These are phyloP conservation scores for Pontederia crassipes DNA, from an alignment of 176 grass and related monocot genomes.

Conservation along the genomic window DNA sequence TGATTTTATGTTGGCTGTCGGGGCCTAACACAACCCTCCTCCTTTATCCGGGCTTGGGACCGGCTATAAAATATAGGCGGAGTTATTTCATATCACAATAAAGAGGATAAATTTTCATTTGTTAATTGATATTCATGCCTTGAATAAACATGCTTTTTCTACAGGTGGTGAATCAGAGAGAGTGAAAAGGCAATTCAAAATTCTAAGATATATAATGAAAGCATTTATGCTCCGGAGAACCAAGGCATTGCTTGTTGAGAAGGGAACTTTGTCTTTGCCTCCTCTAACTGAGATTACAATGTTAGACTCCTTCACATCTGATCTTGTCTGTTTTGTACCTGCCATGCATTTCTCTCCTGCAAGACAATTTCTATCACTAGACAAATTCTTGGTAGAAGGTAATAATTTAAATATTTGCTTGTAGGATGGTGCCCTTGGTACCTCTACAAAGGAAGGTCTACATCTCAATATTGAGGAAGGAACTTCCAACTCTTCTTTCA, in stretches of 20 bases:
- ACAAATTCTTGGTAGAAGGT: too few species aligned
- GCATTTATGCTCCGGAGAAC: slow-evolving; percentile 93
- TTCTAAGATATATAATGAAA: slow-evolving; percentile 67
- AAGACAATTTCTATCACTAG: not conserved
- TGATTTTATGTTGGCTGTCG: too few species aligned
- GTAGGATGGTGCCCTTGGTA: slow-evolving; percentile 71
- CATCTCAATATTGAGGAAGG: slow-evolving; percentile 70
- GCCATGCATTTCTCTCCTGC: slow-evolving; percentile 3
- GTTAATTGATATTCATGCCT: too few species aligned
- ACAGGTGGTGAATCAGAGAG: slow-evolving; percentile 47
- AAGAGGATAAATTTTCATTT: too few species aligned
- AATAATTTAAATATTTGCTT: not conserved
- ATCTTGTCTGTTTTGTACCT: slow-evolving; percentile 16
- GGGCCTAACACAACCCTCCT: too few species aligned
- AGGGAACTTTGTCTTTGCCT: slow-evolving; percentile 58
- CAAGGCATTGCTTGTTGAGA: slow-evolving; percentile 67
- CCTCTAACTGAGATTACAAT: slow-evolving; percentile 83
- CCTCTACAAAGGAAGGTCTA: slow-evolving; percentile 82
- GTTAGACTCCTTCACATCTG: slow-evolving; percentile 35
- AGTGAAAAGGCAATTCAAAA: slow-evolving; percentile 59
- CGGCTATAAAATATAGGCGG: too few species aligned
- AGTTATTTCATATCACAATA: too few species aligned
- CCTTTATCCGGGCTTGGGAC: too few species aligned
- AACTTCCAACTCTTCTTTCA: slow-evolving; percentile 84
- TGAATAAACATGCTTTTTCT: slow-evolving; percentile 15